phyloP scores from a whole-genome alignment of 176 grass and related monocot species.

The Rhipidocladum racemiflorum region DNA sequence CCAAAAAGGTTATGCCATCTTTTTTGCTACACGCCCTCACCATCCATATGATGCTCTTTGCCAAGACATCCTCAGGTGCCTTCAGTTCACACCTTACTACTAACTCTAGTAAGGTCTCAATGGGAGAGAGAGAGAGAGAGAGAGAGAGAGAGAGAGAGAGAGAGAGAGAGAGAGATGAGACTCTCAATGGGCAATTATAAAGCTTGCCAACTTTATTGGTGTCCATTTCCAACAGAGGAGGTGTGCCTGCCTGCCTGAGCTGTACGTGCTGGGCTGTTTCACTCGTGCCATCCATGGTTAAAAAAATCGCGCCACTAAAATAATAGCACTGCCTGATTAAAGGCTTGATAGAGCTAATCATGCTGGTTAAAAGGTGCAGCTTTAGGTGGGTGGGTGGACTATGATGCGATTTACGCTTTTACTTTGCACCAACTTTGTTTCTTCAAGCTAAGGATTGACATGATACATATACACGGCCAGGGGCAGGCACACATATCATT shows the following conservation, averaged over 20 bases:
- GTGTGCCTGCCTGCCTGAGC: slow-evolving; percentile 8
- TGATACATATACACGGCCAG: not conserved
- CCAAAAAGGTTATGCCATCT: slow-evolving; percentile 47
- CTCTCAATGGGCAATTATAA: slow-evolving; percentile 46
- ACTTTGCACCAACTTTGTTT: slow-evolving; percentile 72
- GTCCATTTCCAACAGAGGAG: slow-evolving; percentile 35
- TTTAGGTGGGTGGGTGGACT: slow-evolving; percentile 47
- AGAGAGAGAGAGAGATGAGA: slow-evolving; percentile 14
- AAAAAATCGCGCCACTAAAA: slow-evolving; percentile 19
- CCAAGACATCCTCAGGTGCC: slow-evolving; percentile 44
- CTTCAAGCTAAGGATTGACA: slow-evolving; percentile 56
- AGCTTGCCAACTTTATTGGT: slow-evolving; percentile 46
- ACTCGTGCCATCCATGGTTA: slow-evolving; percentile 38
- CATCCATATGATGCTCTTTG: slow-evolving; percentile 45
- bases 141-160: not conserved
- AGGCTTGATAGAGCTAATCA: slow-evolving; percentile 56
- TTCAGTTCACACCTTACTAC: slow-evolving; percentile 14
- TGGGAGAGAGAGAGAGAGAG: not conserved
- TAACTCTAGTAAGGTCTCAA: too few species aligned
- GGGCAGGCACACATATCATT: slow-evolving; percentile 34
- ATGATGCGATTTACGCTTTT: slow-evolving; percentile 53
- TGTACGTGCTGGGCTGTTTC: slow-evolving; percentile 47
- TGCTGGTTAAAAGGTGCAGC: slow-evolving; percentile 46
- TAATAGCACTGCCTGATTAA: slow-evolving; percentile 31
- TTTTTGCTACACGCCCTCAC: slow-evolving; percentile 31